Evolutionary conservation across 2,329 filamentous ascomycete genomes (phyloP), one percentile per base, ranked within the genome.

Genomic region (Cordyceps militaris): DNA sequence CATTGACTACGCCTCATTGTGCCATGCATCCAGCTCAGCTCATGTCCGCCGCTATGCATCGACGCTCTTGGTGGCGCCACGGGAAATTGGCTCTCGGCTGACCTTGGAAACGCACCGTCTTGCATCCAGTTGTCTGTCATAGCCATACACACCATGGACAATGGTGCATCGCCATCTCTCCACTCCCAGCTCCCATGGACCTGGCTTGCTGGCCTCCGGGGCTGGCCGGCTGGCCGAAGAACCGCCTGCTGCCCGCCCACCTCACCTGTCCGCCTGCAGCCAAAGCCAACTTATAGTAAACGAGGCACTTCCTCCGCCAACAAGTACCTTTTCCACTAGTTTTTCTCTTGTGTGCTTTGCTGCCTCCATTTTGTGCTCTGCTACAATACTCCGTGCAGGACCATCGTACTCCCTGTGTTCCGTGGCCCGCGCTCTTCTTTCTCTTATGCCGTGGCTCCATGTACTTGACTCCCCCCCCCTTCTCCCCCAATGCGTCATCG

Each of bases 1-100:
- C 19, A 21, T 30, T 28, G 19, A 5, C 42, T 38, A 54, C 51
- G 21, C 19, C 26, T 44, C 21, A n/a, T 26, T 34, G 40, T 46
- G 19, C 51, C 26, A 46, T 11, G 28, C 40, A 44, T 43, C 26
- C 38, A 44, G 24, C 40, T n/a, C 40, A 48, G 43, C 42, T 48
- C 32, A 26, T 34, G 52, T 38, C 43, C 24, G 34, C 42, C 24
- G 54, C 54, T 7, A 56, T 56, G 54, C 44, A 24, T 56, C 54
- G 54, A 56, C 26, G 36, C 53, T 30, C 16, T 5, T 21, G 21
- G 55, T 57, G 55, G 55, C 55, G 46, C 55, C 46, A 50, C 21
- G 46, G 55, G 55, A 57, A 57, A 57, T 57, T 57, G 55, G 26
- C 55, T 50, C 21, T 26, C 28, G n/a, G 30, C 38, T 50, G 36